A percentile compares a stretch with the other conserved stretches of the same genome.
Conservation (phyloP, 495 filamentous ascomycete species). For the Penicillium coprophilum region DNA sequence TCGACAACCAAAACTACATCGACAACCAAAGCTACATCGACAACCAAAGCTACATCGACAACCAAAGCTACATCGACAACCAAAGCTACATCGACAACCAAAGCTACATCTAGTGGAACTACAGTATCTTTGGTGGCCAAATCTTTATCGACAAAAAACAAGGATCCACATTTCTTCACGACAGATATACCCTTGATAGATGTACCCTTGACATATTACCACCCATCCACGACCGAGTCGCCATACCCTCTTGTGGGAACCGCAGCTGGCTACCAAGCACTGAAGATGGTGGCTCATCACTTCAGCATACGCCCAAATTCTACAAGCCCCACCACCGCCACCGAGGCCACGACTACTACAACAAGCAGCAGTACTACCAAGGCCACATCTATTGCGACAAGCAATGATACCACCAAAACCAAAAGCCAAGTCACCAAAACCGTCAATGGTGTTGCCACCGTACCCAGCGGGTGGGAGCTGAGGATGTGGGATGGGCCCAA, state of each 20-base stretch:
- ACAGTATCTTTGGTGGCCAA: no score
- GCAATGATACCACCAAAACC: background rate
- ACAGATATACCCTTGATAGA: background rate
- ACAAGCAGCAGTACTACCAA: background rate
- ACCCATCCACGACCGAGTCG: background rate
- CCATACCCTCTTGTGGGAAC: background rate
- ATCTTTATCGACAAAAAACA: background rate
- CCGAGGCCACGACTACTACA: background rate
- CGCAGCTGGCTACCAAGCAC: no score
- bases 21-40: no score
- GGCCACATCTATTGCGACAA: background rate
- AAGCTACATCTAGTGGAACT: background rate
- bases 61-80: background rate
- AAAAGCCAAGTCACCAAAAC: background rate
- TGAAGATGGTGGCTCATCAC: no score
- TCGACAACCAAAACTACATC: no score
- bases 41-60: no score
- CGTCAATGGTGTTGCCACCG: background rate
- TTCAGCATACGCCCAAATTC: no score
- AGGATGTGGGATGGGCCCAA: constrained; percentile 1
- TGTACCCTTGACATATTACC: background rate
- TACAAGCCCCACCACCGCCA: background rate
- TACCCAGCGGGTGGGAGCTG: constrained; percentile 4
- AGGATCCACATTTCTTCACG: background rate
- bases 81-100: no score